Conservation (phyloP, 768 basidiomycete species). For the Phlebiopsis flavidoalba region DNA sequence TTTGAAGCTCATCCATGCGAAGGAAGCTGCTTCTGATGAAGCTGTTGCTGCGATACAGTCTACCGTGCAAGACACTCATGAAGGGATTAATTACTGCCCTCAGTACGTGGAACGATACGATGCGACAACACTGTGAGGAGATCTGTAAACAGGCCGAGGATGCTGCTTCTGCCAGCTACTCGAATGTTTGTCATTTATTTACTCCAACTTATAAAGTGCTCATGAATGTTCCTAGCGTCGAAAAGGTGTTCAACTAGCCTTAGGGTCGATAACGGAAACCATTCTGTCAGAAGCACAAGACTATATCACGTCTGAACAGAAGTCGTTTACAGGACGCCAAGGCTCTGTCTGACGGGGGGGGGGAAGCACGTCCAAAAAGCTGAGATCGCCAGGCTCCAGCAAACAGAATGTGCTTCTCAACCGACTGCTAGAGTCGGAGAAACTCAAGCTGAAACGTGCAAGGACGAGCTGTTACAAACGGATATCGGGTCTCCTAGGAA, state of each 20-base stretch:
- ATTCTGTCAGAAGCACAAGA: constrained; percentile 53
- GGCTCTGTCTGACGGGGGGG: constrained; percentile 40
- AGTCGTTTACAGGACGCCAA: constrained; percentile 47
- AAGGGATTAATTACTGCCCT: constrained; percentile 49
- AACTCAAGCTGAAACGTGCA: constrained; percentile 61
- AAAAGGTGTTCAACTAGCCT: constrained; percentile 52
- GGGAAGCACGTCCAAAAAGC: constrained; percentile 38
- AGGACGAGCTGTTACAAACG: constrained; percentile 71
- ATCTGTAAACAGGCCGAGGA: constrained; percentile 44
- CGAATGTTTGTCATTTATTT: constrained; percentile 24
- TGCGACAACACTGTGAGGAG: constrained; percentile 44
- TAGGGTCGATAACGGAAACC: constrained; percentile 55
- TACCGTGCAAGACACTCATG: constrained; percentile 47
- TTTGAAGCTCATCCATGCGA: constrained; percentile 49
- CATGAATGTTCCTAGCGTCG: constrained; percentile 32
- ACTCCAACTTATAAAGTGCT: background rate
- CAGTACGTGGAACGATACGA: constrained; percentile 46
- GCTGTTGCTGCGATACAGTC: constrained; percentile 44
- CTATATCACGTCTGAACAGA: constrained; percentile 52
- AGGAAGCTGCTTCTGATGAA: constrained; percentile 50
- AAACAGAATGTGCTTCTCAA: constrained; percentile 67
- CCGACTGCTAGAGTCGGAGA: constrained; percentile 61
- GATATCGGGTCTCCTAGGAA: constrained; percentile 65
- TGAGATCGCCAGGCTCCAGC: constrained; percentile 57
- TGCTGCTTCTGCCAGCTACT: constrained; percentile 39